Conservation (phyloP, 2,329 filamentous ascomycete genomes). For the Aspergillus quadrilineatus region DNA sequence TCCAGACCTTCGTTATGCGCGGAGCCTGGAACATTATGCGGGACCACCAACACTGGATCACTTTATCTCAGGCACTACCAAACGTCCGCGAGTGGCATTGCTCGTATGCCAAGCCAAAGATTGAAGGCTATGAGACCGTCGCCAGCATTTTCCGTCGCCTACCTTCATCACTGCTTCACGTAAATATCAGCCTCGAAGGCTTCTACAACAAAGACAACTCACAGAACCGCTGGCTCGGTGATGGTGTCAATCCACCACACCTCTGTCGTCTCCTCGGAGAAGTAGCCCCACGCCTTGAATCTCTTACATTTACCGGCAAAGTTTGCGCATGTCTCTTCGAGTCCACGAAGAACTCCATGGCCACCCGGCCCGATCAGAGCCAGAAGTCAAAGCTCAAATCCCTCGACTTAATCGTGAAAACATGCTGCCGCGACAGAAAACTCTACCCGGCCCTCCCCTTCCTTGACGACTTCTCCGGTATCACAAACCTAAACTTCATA, state of each 20-base stretch:
- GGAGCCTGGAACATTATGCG: conserved; percentile 77
- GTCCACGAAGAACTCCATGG: conserved; percentile 51
- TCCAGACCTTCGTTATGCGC: conserved; percentile 68
- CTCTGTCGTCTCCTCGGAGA: conserved; percentile 65
- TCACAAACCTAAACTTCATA: conserved; percentile 71
- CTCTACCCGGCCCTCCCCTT: conserved; percentile 38
- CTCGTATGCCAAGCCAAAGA: conserved; percentile 66
- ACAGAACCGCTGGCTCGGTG: conserved; percentile 52
- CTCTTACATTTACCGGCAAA: conserved; percentile 70
- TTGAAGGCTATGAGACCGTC: conserved; percentile 70
- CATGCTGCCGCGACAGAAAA: conserved; percentile 60
- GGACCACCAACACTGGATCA: conserved; percentile 60
- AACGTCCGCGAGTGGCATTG: conserved; percentile 59
- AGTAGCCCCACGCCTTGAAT: conserved; percentile 62
- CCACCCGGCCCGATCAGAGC: conserved; percentile 40
- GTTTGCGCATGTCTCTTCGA: conserved; percentile 70
- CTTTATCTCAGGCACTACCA: conserved; percentile 63
- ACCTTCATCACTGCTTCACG: conserved; percentile 58
- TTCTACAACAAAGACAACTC: conserved; percentile 66
- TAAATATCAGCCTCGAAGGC: conserved; percentile 69
- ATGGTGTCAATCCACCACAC: conserved; percentile 56
- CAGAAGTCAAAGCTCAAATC: conserved; percentile 54
- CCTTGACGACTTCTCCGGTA: conserved; percentile 66
- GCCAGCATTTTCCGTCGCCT: conserved; percentile 61
- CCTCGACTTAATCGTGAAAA: conserved; percentile 71